Percentiles rank a stretch among this genome's conserved stretches.
These are phyloP conservation scores for Glarea lozoyensis DNA, from an alignment of 495 filamentous ascomycete genomes.

Conservation along the genomic window DNA sequence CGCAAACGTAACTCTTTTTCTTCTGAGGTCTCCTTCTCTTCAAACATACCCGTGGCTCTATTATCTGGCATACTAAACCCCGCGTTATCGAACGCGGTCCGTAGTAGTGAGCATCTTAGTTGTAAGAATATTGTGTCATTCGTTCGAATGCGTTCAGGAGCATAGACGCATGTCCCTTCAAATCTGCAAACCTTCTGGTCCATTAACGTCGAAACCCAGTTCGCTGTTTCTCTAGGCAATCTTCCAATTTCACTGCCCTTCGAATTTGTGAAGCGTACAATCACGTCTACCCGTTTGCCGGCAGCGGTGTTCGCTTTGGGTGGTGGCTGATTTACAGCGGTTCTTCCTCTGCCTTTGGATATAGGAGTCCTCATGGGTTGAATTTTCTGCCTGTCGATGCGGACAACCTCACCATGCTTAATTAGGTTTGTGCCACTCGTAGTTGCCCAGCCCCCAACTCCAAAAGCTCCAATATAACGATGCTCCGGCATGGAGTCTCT, in stretches of 20 bases:
- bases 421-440: constrained; percentile 66
- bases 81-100: constrained; percentile 57
- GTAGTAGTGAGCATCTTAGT: constrained; percentile 67
- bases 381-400: constrained; percentile 78
- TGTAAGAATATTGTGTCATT: constrained; percentile 93
- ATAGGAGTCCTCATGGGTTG: constrained; percentile 30
- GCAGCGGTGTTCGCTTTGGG: constrained; percentile 32
- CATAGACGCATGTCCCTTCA: constrained; percentile 83
- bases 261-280: constrained; percentile 86
- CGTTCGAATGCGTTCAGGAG: constrained; percentile 71
- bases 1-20: constrained; percentile 77
- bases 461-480: constrained; percentile 87
- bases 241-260: constrained; percentile 78
- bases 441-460: constrained; percentile 89
- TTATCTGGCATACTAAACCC: constrained; percentile 57
- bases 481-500: constrained; percentile 40
- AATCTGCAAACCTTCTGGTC: constrained; percentile 88
- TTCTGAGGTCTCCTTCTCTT: constrained; percentile 76
- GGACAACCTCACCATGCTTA: constrained; percentile 67
- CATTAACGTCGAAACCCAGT: constrained; percentile 87
- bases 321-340: constrained; percentile 19
- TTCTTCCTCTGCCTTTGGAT: constrained; percentile 45
- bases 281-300: constrained; percentile 60
- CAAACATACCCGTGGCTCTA: constrained; percentile 59
- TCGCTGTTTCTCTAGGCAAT: constrained; percentile 81